A percentile compares a stretch with the other conserved stretches of the same genome.
These are phyloP conservation scores for Monosporozyma yasuniensis DNA, from an alignment of 805 yeast species.

Conservation along the genomic window DNA sequence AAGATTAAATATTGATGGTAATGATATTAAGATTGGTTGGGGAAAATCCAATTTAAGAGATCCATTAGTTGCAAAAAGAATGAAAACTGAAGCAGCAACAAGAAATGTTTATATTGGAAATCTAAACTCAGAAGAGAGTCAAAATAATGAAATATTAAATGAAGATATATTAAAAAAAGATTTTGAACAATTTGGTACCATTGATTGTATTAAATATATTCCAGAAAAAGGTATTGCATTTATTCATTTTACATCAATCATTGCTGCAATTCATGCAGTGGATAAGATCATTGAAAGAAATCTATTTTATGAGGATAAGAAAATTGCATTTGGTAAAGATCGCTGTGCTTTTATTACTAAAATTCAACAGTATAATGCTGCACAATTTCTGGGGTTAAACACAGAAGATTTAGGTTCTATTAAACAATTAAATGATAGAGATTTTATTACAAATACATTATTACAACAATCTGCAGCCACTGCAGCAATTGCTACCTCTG, in stretches of 20 bases:
- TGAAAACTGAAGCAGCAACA: slow-evolving; percentile 81
- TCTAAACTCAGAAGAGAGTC: slow-evolving; percentile 42
- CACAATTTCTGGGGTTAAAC: slow-evolving; percentile 84
- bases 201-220: slow-evolving; percentile 75
- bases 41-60: slow-evolving; percentile 71
- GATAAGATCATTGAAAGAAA: slow-evolving; percentile 55
- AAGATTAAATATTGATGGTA: slow-evolving; percentile 67
- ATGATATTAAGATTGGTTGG: slow-evolving; percentile 88
- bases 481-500: slow-evolving; percentile 90
- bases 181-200: slow-evolving; percentile 64
- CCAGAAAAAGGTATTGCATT: slow-evolving; percentile 81
- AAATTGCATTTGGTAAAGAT: slow-evolving; percentile 88
- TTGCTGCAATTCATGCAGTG: slow-evolving; percentile 81
- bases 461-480: slow-evolving; percentile 95
- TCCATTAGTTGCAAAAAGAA: slow-evolving; percentile 65
- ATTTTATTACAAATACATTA: slow-evolving; percentile 56
- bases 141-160: slow-evolving; percentile 36
- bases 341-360: slow-evolving; percentile 90
- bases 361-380: slow-evolving; percentile 95
- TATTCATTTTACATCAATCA: slow-evolving; percentile 78
- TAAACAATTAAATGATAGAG: slow-evolving; percentile 57
- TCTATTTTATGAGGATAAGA: slow-evolving; percentile 63
- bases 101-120: slow-evolving; percentile 88
- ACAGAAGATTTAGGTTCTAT: slow-evolving; percentile 74
- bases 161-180: slow-evolving; percentile 62